Conservation (phyloP, 305 asterid genomes). For the Coffea humblotiana region DNA sequence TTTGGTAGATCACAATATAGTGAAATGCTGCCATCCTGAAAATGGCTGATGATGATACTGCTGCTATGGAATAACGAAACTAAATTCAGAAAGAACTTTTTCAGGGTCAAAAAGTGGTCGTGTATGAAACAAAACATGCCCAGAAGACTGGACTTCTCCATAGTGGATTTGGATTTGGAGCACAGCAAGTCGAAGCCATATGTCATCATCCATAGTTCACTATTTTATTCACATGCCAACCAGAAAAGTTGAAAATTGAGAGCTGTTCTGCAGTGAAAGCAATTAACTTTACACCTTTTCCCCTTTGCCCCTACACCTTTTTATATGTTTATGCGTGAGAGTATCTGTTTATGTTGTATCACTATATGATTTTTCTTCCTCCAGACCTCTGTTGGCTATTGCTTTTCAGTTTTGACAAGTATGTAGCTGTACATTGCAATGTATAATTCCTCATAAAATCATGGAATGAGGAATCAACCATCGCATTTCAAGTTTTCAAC, state of each 20-base stretch:
- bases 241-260: slow-evolving; percentile 37
- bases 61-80: neutral
- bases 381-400: neutral
- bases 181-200: slow-evolving; percentile 7
- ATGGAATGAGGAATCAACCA: neutral
- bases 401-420: neutral
- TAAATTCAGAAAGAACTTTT: neutral
- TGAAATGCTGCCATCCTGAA: neutral
- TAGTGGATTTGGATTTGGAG: slow-evolving; percentile 16
- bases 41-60: neutral
- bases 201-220: slow-evolving; percentile 11
- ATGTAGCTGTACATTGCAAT: neutral
- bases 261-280: slow-evolving; percentile 43
- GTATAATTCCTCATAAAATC: neutral
- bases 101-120: slow-evolving; percentile 28
- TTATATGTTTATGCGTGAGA: neutral
- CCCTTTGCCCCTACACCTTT: neutral
- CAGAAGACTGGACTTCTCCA: slow-evolving; percentile 23
- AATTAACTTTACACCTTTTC: slow-evolving; percentile 37
- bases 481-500: neutral
- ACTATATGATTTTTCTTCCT: neutral
- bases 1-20: neutral
- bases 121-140: slow-evolving; percentile 37
- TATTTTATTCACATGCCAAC: slow-evolving; percentile 29
- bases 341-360: neutral